phyloP scores from a whole-genome alignment of 805 yeast species.

The Schizosaccharomyces pombe region DNA sequence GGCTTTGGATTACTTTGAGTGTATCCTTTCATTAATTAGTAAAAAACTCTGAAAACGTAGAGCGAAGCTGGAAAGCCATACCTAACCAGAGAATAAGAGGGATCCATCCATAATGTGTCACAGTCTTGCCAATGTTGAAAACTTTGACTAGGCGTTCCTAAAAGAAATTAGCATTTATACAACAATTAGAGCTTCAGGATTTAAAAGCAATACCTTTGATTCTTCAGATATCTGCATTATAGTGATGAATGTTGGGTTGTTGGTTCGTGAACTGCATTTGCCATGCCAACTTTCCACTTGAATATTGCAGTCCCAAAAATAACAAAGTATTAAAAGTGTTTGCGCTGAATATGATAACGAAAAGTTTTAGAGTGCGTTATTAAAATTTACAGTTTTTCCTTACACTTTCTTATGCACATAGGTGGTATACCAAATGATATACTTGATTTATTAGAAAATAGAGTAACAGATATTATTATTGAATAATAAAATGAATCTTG shows the following conservation, averaged over 20 bases:
- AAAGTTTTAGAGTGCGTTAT: too few relatives aligned
- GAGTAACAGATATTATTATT: too few relatives aligned
- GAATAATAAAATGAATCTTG: too few relatives aligned
- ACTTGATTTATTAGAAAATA: too few relatives aligned
- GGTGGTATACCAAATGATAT: too few relatives aligned
- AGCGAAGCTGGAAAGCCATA: conserved; percentile 2
- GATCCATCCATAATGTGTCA: conserved; percentile 90
- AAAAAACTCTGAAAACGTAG: not conserved
- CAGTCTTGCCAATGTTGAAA: conserved; percentile 59
- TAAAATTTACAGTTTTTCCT: too few relatives aligned
- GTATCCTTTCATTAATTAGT: conserved; percentile 5
- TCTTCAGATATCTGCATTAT: not conserved
- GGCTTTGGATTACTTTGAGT: conserved; percentile 5
- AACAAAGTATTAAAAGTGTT: too few relatives aligned
- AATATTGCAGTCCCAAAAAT: too few relatives aligned
- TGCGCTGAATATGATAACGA: too few relatives aligned
- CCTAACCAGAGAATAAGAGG: conserved; percentile 82
- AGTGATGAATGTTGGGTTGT: not conserved
- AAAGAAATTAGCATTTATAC: not conserved
- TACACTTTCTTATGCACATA: not conserved
- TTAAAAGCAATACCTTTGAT: not conserved
- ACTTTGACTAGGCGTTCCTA: conserved; percentile 72
- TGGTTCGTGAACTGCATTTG: too few relatives aligned
- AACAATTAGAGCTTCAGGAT: not conserved
- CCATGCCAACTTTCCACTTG: too few relatives aligned